Base-by-base conservation (phyloP, 306 rosid species). In the Rosa lucieae region DNA sequence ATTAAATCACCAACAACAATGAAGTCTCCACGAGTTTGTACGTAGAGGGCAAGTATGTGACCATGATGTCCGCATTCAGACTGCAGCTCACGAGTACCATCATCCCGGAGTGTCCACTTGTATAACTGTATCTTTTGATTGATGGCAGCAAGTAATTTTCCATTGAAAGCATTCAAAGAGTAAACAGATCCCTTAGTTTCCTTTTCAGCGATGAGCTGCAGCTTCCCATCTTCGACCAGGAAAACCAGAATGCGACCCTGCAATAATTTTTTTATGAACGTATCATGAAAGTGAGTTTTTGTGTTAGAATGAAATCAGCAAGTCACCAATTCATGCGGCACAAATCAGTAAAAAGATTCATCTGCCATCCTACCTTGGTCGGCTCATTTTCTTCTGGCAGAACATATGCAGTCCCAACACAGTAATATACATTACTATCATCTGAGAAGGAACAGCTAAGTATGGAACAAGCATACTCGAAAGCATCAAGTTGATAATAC, bases 61-160 rank as follows among this genome's bases (percentile, higher is more conserved):
- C 99, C 99, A 47, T 96, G 99, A 82, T 96, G 99, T 78, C 99
- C 99, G 80, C 99, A 96, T 85, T 96, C 99, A 61, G 99, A 96
- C 81, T 96, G 99, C 71, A 96, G 87, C 81, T 96, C 99, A 29
- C 78, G 97, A 73, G 96, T 89, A 74, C 96, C 97, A 51, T 93
- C 99, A 78, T 96, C 99, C 73, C 99, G 94, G 43, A 91, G 98
- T 80, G 91, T 92, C 99, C 99, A 96, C 82, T 96, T 93, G 88
- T 96, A 96, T 77, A 96, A 81, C 84, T 96, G 99, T 84, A 96
- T 96, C 82, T 96, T 96, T 87, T 96, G 99, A 88, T 96, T 96
- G 80, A 96, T 96, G 68, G 93, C 98, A 77, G 99, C 99, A 62
- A 96, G 97, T 77, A 96, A 74, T 84, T 96, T 96, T 61, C 99